Evolutionary conservation across 2,329 filamentous ascomycete species (phyloP).

Genomic region (Calonectria honghensis): DNA sequence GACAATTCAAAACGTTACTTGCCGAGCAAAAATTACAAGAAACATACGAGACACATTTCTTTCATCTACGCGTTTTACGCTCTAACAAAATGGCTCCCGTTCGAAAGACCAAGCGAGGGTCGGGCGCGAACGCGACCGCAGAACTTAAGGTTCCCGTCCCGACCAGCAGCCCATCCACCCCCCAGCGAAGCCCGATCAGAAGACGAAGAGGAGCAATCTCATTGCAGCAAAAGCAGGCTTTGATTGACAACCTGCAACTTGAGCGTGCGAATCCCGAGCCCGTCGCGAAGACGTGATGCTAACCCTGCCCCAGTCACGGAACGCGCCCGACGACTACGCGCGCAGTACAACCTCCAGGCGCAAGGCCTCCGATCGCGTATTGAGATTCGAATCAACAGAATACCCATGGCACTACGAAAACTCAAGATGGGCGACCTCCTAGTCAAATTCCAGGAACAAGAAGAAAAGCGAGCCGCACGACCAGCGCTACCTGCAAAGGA

Average conservation of each 20-base stretch:
- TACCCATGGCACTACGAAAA: conserved; percentile 86
- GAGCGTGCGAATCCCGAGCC: conserved; percentile 78
- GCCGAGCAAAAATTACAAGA: background rate
- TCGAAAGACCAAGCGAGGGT: conserved; percentile 61
- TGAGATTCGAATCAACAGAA: conserved; percentile 94
- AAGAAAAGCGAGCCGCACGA: conserved; percentile 64
- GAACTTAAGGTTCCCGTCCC: conserved; percentile 51
- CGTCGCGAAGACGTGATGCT: conserved; percentile 41
- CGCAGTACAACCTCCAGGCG: conserved; percentile 92
- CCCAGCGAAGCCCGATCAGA: conserved; percentile 76
- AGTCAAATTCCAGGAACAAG: conserved; percentile 68
- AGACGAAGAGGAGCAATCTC: conserved; percentile 78
- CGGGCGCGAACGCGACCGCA: conserved; percentile 53
- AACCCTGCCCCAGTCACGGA: conserved; percentile 80
- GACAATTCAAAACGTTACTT: background rate
- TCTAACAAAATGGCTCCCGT: conserved; percentile 67
- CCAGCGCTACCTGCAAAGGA: conserved; percentile 73
- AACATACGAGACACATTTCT: conserved; percentile 36
- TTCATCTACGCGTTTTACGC: conserved; percentile 42
- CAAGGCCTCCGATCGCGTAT: conserved; percentile 90
- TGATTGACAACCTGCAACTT: conserved; percentile 92
- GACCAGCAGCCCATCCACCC: conserved; percentile 61
- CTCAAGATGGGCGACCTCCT: conserved; percentile 89
- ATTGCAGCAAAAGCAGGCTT: conserved; percentile 85
- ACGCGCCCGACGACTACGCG: conserved; percentile 88